Evolutionary conservation across 1,139 yeast species (phyloP).

Genomic region (Candida sp.): DNA sequence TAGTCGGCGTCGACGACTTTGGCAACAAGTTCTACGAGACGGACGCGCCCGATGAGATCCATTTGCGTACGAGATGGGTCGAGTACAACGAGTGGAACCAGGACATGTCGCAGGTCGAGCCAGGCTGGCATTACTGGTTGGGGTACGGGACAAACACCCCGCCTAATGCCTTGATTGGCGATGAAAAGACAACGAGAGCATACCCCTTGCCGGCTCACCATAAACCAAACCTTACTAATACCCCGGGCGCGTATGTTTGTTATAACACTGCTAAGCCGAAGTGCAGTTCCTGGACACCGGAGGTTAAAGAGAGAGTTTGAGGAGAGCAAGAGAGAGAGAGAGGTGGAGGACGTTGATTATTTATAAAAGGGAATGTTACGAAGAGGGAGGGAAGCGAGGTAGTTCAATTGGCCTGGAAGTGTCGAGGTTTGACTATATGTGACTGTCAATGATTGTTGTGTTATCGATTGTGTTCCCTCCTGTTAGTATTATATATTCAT

Average conservation of each 20-base stretch:
- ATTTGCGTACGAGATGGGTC: slow-evolving; percentile 91
- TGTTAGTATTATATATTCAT: slow-evolving; percentile 1
- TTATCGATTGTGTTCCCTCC: background rate
- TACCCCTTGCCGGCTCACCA: slow-evolving; percentile 61
- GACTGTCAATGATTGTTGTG: background rate
- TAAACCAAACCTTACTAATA: slow-evolving; percentile 61
- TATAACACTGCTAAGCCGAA: slow-evolving; percentile 88
- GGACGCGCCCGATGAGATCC: slow-evolving; percentile 75
- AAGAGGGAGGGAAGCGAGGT: background rate
- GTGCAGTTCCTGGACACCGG: slow-evolving; percentile 67
- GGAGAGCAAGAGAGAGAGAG: background rate
- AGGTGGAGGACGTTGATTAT: background rate
- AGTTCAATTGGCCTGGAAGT: background rate
- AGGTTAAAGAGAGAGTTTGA: slow-evolving; percentile 51
- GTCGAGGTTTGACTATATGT: background rate
- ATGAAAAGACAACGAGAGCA: slow-evolving; percentile 60
- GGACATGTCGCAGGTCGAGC: slow-evolving; percentile 84
- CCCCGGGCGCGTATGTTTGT: slow-evolving; percentile 78
- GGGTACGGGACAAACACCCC: slow-evolving; percentile 85
- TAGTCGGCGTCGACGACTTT: slow-evolving; percentile 53
- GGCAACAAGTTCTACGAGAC: slow-evolving; percentile 88
- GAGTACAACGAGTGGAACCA: slow-evolving; percentile 65
- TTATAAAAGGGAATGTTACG: slow-evolving; percentile 1
- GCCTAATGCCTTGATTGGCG: slow-evolving; percentile 62
- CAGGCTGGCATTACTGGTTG: slow-evolving; percentile 95